Evolutionary conservation across 805 yeast genomes (phyloP).

Genomic region (Metschnikowia baotianmanensis): DNA sequence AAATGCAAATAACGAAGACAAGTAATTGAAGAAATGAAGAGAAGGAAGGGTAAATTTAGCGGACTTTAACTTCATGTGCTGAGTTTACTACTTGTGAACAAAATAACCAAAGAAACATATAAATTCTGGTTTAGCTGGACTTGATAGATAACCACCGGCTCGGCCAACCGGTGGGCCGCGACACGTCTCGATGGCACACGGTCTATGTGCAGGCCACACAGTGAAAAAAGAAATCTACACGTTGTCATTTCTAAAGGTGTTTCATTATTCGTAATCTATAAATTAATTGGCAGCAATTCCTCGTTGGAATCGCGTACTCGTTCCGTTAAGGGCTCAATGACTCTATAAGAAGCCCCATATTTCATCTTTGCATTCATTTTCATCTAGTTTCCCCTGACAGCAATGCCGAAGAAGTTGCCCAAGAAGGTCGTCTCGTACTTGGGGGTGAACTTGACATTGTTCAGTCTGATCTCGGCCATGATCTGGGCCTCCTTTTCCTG

Average conservation of each 20-base stretch:
- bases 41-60: too few species aligned
- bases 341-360: not conserved
- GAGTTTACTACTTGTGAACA: too few species aligned
- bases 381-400: constrained; percentile 14
- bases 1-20: too few species aligned
- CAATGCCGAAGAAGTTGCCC: constrained; percentile 39
- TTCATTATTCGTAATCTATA: constrained; percentile 9
- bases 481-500: constrained; percentile 46
- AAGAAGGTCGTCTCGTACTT: constrained; percentile 42
- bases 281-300: not conserved
- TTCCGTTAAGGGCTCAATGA: not conserved
- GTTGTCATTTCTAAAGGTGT: not conserved
- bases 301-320: too few species aligned
- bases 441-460: constrained; percentile 33
- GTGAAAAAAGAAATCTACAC: not conserved
- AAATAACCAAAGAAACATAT: too few species aligned
- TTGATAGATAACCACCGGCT: too few species aligned
- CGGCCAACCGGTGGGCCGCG: too few species aligned
- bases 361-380: not conserved
- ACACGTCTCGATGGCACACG: too few species aligned
- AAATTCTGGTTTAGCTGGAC: too few species aligned
- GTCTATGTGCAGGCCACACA: too few species aligned
- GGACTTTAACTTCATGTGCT: too few species aligned
- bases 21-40: too few species aligned
- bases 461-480: constrained; percentile 42